Conservation (phyloP, 169 alveolate species). For the Cryptosporidium canis region DNA sequence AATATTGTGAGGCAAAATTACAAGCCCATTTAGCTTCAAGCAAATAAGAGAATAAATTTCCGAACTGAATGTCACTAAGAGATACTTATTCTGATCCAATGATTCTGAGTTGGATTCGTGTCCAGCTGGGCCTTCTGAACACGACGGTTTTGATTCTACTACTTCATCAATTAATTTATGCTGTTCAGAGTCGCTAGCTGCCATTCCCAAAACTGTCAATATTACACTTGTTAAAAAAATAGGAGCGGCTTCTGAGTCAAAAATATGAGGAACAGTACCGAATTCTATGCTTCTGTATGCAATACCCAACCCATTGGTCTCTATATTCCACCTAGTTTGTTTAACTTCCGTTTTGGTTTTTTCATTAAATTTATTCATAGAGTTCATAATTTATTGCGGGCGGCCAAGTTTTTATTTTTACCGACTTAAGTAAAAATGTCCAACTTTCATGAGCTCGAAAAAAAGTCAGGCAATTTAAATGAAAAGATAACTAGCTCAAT, state of each 20-base stretch:
- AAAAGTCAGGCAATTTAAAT: neutral
- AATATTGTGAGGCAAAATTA: neutral
- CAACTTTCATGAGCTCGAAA: neutral
- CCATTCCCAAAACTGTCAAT: conserved; percentile 2
- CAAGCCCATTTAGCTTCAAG: conserved; percentile 23
- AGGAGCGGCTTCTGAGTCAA: conserved; percentile 5
- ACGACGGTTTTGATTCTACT: neutral
- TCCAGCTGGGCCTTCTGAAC: neutral
- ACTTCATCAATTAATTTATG: neutral
- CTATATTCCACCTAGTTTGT: conserved; percentile 9
- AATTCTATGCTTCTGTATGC: conserved; percentile 3
- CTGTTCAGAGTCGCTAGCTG: neutral
- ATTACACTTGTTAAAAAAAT: conserved; percentile 17
- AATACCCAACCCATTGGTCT: neutral
- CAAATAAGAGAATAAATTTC: conserved; percentile 9
- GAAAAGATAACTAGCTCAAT: conserved; percentile 7
- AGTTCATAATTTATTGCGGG: neutral
- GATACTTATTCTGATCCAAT: neutral
- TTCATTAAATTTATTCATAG: neutral
- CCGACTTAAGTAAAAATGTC: neutral
- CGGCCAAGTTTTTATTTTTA: neutral
- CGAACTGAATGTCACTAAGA: conserved; percentile 19
- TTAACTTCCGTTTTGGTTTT: neutral
- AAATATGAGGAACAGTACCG: conserved; percentile 14
- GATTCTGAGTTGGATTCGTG: neutral